phyloP scores from a whole-genome alignment of 2,329 filamentous ascomycete genomes.

The Furcasterigmium furcatum region DNA sequence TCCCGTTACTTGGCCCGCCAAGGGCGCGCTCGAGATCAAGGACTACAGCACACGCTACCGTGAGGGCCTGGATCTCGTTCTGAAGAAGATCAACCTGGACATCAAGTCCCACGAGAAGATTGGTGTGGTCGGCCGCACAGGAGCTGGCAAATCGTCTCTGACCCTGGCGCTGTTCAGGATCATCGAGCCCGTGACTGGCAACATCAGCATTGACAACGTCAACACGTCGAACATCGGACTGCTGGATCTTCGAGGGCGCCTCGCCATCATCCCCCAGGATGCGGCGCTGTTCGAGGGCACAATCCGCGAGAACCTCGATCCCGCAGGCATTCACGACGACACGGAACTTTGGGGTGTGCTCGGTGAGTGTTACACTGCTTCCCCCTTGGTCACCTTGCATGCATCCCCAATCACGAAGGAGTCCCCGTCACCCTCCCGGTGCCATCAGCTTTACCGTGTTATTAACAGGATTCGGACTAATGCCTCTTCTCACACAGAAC shows the following conservation, averaged over 20 bases:
- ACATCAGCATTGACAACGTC: slow-evolving; percentile 84
- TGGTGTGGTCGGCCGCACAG: slow-evolving; percentile 92
- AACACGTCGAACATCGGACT: slow-evolving; percentile 90
- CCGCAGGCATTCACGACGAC: slow-evolving; percentile 91
- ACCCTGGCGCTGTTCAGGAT: slow-evolving; percentile 93
- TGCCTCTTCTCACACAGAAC: slow-evolving; percentile 57
- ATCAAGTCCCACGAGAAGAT: slow-evolving; percentile 98
- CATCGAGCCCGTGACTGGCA: slow-evolving; percentile 80
- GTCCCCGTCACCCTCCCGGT: slow-evolving; percentile 10
- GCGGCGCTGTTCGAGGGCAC: slow-evolving; percentile 93
- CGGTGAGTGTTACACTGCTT: slow-evolving; percentile 53
- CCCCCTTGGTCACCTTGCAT: not conserved
- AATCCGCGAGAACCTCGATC: slow-evolving; percentile 92
- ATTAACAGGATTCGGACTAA: slow-evolving; percentile 28
- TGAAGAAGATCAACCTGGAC: slow-evolving; percentile 87
- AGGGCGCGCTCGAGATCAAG: slow-evolving; percentile 84
- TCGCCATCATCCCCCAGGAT: slow-evolving; percentile 97
- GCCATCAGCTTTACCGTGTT: not conserved
- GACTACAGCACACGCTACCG: slow-evolving; percentile 95
- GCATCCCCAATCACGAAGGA: slow-evolving; percentile 1
- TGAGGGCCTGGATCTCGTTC: slow-evolving; percentile 81
- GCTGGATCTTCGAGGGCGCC: slow-evolving; percentile 78
- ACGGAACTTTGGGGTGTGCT: slow-evolving; percentile 96
- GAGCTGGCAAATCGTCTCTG: slow-evolving; percentile 91
- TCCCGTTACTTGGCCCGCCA: slow-evolving; percentile 84